Evolutionary conservation across 495 filamentous ascomycete genomes (phyloP).

Genomic region (Aspergillus ostianus): DNA sequence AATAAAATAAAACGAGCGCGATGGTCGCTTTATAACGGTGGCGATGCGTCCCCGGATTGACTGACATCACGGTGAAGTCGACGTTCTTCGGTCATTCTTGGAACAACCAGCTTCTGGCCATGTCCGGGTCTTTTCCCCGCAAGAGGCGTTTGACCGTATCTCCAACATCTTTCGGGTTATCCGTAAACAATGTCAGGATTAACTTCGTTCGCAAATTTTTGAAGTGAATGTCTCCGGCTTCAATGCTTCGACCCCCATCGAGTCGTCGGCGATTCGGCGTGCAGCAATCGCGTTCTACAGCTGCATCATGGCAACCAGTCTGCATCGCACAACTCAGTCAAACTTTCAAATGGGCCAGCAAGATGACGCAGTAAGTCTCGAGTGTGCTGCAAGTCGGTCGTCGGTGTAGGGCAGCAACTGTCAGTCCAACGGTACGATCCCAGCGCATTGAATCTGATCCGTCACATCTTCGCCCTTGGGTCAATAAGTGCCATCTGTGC

Average conservation of each 20-base stretch:
- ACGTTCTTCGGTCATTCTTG: neutral
- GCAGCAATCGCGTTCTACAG: neutral
- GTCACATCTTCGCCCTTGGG: neutral
- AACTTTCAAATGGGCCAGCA: neutral
- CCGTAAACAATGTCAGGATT: too few species aligned
- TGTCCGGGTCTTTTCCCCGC: neutral
- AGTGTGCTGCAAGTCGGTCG: neutral
- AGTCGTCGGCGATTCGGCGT: neutral
- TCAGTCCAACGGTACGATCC: neutral
- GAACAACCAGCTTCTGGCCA: neutral
- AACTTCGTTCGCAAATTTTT: too few species aligned
- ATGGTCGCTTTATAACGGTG: too few species aligned
- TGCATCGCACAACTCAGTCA: neutral
- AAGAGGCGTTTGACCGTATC: neutral
- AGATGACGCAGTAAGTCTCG: neutral
- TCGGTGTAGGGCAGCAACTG: neutral
- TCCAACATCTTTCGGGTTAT: neutral
- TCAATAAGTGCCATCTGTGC: neutral
- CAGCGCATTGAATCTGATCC: neutral
- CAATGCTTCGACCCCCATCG: neutral
- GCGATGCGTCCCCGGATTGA: neutral
- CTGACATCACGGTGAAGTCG: slow-evolving; percentile 7
- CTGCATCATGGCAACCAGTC: neutral
- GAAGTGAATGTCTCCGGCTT: too few species aligned
- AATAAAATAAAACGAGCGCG: too few species aligned